Percentiles rank a stretch among this genome's conserved stretches.
These are phyloP conservation scores for Neonectria faginata DNA, from an alignment of 2,329 filamentous ascomycete genomes.

Conservation along the genomic window DNA sequence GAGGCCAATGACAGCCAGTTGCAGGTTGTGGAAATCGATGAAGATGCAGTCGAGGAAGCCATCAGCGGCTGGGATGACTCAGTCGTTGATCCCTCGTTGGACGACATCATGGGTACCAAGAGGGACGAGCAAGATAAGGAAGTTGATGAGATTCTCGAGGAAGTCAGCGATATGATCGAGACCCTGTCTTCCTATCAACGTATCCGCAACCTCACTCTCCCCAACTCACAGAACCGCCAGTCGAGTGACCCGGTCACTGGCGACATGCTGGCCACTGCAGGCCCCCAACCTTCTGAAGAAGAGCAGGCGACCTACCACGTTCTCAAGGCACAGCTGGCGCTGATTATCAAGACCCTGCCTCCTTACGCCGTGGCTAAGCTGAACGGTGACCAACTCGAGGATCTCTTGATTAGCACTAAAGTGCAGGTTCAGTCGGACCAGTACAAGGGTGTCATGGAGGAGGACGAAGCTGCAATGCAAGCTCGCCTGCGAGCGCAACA, in stretches of 20 bases:
- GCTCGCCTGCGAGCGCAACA: conserved; percentile 59
- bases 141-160: conserved; percentile 75
- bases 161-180: conserved; percentile 81
- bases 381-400: conserved; percentile 85
- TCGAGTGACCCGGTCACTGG: conserved; percentile 72
- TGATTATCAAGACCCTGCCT: conserved; percentile 80
- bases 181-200: conserved; percentile 83
- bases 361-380: conserved; percentile 89
- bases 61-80: conserved; percentile 70
- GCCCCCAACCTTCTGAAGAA: conserved; percentile 73
- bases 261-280: conserved; percentile 76
- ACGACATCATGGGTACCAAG: conserved; percentile 64
- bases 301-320: conserved; percentile 74
- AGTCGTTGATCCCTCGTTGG: conserved; percentile 68
- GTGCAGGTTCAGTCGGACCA: conserved; percentile 79
- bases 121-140: conserved; percentile 73
- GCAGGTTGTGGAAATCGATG: conserved; percentile 59
- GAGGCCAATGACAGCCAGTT: conserved; percentile 50
- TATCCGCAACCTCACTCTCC: conserved; percentile 78
- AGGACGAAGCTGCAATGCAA: conserved; percentile 75
- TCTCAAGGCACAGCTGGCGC: conserved; percentile 78
- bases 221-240: conserved; percentile 71
- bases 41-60: conserved; percentile 63
- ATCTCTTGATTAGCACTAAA: conserved; percentile 83
- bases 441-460: conserved; percentile 84